Percentiles rank a stretch among this genome's conserved stretches.
phyloP scores from a whole-genome alignment of 257 asterid genomes.

The Solanum tarapatanum region DNA sequence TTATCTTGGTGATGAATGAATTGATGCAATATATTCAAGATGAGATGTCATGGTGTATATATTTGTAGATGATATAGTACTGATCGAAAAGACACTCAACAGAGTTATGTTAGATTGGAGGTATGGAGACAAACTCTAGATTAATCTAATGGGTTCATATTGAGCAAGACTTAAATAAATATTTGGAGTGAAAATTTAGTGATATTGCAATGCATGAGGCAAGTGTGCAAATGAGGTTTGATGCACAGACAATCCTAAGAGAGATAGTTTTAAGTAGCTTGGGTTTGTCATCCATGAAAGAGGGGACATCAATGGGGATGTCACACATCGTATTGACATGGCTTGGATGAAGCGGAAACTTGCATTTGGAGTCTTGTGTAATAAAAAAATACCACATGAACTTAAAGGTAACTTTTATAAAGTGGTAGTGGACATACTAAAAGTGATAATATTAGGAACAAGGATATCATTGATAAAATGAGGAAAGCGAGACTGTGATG shows the following conservation, averaged over 20 bases:
- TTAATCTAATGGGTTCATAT: neutral
- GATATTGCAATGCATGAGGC: neutral
- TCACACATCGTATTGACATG: neutral
- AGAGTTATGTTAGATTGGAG: neutral
- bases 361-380: neutral
- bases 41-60: neutral
- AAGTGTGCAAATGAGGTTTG: neutral
- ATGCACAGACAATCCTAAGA: neutral
- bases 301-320: neutral
- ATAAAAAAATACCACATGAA: too few species aligned
- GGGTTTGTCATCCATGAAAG: too few species aligned
- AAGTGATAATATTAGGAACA: neutral
- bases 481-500: neutral
- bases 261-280: neutral
- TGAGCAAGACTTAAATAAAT: neutral
- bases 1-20: neutral
- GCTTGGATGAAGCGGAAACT: neutral
- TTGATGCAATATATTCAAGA: neutral
- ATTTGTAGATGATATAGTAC: too few species aligned
- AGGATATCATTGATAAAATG: too few species aligned
- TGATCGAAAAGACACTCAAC: neutral
- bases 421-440: neutral
- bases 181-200: neutral
- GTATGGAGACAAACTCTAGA: neutral
- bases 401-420: too few species aligned